These are phyloP conservation scores for Thalia dealbata DNA, from an alignment of 176 grass and related monocot species.

Conservation along the genomic window DNA sequence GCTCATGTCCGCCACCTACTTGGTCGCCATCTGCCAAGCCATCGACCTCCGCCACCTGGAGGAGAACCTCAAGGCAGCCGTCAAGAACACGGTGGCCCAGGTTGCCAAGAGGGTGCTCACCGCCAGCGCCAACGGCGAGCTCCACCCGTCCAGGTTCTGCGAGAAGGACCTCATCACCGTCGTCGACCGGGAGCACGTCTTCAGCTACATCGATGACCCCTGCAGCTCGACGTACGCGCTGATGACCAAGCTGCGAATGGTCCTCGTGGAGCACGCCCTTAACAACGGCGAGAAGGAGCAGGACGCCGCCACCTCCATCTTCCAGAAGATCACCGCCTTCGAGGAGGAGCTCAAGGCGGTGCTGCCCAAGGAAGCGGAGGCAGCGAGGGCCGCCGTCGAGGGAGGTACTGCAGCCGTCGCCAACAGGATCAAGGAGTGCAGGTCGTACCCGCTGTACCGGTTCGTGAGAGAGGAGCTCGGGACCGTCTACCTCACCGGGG, in stretches of 20 bases:
- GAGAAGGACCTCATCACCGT: constrained; percentile 2
- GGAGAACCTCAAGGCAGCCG: constrained; percentile 10
- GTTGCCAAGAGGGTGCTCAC: constrained; percentile 11
- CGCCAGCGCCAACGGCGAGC: not conserved
- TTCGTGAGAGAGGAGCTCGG: constrained; percentile 5
- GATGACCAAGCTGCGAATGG: constrained; percentile 1
- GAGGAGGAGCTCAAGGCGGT: constrained; percentile 11
- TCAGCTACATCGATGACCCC: constrained; percentile 4
- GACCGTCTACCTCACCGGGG: not conserved
- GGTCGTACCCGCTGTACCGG: constrained; percentile 3
- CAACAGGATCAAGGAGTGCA: constrained; percentile 7
- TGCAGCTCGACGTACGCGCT: constrained; percentile 13
- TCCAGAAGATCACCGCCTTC: constrained; percentile 1
- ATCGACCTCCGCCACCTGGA: constrained; percentile 5
- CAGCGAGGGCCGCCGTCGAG: not conserved
- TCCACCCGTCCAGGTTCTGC: constrained; percentile 3
- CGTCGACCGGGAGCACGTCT: constrained; percentile 4
- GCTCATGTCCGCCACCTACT: constrained; percentile 9
- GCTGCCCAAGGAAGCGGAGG: constrained; percentile 10
- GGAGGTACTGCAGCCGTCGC: not conserved
- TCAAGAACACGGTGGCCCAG: constrained; percentile 8
- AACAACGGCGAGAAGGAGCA: constrained; percentile 10
- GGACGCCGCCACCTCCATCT: constrained; percentile 3
- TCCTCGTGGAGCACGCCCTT: not conserved
- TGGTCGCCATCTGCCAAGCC: constrained; percentile 10